These are phyloP conservation scores for Ogataea thermomethanolica DNA, from an alignment of 805 yeast species.

Conservation along the genomic window DNA sequence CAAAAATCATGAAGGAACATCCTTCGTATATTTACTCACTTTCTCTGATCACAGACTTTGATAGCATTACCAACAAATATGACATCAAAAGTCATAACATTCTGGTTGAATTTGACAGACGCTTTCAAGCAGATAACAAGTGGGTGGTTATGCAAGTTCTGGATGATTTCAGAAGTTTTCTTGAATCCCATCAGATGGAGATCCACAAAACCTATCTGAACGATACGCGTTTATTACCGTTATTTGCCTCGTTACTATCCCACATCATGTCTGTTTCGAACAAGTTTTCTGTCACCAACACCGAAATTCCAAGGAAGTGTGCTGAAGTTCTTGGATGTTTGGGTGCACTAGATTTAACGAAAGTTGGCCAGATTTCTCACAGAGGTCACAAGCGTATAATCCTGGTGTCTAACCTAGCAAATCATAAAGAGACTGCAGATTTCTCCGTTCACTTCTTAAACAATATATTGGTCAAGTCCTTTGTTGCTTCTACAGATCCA, in stretches of 20 bases:
- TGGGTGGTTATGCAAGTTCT: constrained; percentile 73
- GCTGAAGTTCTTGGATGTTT: constrained; percentile 69
- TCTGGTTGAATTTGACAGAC: constrained; percentile 49
- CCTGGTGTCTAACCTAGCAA: constrained; percentile 59
- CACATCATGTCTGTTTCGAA: constrained; percentile 55
- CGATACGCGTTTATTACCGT: constrained; percentile 30
- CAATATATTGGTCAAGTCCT: constrained; percentile 70
- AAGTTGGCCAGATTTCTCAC: constrained; percentile 37
- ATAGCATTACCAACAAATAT: constrained; percentile 18
- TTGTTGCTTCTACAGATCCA: constrained; percentile 89
- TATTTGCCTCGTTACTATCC: constrained; percentile 45
- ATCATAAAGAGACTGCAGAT: constrained; percentile 54
- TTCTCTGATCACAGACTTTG: constrained; percentile 41
- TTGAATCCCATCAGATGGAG: constrained; percentile 47
- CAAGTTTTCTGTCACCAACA: constrained; percentile 47
- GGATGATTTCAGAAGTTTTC: constrained; percentile 54
- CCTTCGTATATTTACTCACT: constrained; percentile 53
- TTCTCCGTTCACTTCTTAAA: constrained; percentile 67
- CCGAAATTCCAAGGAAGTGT: constrained; percentile 53
- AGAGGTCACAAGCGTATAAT: constrained; percentile 42
- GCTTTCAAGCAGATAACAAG: constrained; percentile 60
- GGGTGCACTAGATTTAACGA: constrained; percentile 71
- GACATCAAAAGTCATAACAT: constrained; percentile 29
- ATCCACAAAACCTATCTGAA: constrained; percentile 44
- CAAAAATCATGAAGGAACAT: constrained; percentile 37